A percentile compares a stretch with the other conserved stretches of the same genome.
phyloP scores from a whole-genome alignment of 2,329 filamentous ascomycete species.

The Reticulascus tulasneorum region DNA sequence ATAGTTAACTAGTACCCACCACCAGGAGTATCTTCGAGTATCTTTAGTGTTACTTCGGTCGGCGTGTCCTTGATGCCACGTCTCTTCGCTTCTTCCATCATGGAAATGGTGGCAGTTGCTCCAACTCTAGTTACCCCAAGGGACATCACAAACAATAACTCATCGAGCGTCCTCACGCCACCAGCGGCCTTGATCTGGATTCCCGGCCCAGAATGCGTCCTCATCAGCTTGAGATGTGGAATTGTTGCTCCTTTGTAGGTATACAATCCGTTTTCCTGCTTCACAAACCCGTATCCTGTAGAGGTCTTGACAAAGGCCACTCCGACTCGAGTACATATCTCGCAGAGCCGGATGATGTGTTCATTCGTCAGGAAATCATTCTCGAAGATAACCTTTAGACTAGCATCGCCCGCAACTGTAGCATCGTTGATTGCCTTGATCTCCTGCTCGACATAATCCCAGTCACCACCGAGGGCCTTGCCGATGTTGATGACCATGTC shows the following conservation, averaged over 20 bases:
- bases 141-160: constrained; percentile 49
- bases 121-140: constrained; percentile 53
- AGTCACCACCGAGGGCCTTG: constrained; percentile 52
- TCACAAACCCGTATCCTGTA: constrained; percentile 58
- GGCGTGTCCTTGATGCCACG: constrained; percentile 39
- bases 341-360: constrained; percentile 48
- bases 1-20: too few relatives aligned
- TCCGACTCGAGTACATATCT: constrained; percentile 45
- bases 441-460: constrained; percentile 52
- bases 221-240: constrained; percentile 50
- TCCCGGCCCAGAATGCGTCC: constrained; percentile 32
- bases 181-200: constrained; percentile 57
- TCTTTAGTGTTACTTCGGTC: too few relatives aligned
- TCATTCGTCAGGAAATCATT: constrained; percentile 51
- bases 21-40: too few relatives aligned
- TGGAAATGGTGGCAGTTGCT: constrained; percentile 49
- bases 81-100: constrained; percentile 49
- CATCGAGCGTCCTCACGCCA: constrained; percentile 53
- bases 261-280: constrained; percentile 46
- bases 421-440: constrained; percentile 46
- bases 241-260: constrained; percentile 51
- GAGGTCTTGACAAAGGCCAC: constrained; percentile 60
- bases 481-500: constrained; percentile 61
- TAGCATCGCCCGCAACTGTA: constrained; percentile 37
- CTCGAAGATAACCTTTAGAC: constrained; percentile 60